These are phyloP conservation scores for Tylopilus orsonianus DNA, from an alignment of 1,284 basidiomycete species.

Conservation along the genomic window DNA sequence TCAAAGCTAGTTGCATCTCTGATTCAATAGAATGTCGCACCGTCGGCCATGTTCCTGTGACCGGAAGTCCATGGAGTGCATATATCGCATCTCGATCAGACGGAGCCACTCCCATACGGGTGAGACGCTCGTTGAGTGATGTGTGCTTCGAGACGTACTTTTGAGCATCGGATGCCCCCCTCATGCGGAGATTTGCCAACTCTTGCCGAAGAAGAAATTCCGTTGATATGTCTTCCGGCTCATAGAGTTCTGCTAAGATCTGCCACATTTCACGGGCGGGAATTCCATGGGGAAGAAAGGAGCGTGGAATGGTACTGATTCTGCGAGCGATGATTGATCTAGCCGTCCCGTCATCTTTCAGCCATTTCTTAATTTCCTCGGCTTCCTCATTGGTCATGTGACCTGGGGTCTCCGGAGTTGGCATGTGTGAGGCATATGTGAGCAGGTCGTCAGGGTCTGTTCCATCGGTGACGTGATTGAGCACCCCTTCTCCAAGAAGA, in stretches of 20 bases:
- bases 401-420: background rate
- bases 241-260: background rate
- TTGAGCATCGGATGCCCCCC: background rate
- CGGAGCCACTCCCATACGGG: background rate
- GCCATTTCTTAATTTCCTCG: background rate
- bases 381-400: background rate
- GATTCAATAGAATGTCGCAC: background rate
- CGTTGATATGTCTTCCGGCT: background rate
- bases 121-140: background rate
- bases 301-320: background rate
- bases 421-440: background rate
- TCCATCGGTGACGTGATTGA: background rate
- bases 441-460: background rate
- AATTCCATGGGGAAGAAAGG: background rate
- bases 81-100: background rate
- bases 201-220: background rate
- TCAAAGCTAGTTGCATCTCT: background rate
- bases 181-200: background rate
- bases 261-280: background rate
- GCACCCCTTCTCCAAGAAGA: background rate
- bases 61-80: background rate
- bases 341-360: background rate
- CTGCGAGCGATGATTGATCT: background rate
- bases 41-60: background rate
- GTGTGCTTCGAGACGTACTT: background rate